These are phyloP conservation scores for Thamnidium elegans DNA, from an alignment of 192 early-diverging fungal species.

Conservation along the genomic window DNA sequence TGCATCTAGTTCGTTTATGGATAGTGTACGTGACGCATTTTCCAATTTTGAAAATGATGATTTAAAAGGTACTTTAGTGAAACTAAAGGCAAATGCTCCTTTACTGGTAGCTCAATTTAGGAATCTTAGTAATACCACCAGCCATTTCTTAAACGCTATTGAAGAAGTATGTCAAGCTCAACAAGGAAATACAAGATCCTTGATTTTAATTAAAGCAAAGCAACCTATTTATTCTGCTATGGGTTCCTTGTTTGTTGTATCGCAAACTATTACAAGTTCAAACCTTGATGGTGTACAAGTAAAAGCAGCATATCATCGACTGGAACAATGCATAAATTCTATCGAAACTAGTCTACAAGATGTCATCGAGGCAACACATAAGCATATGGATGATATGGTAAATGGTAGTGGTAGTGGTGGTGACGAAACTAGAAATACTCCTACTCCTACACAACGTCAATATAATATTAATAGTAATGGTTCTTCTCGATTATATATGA, in stretches of 20 bases:
- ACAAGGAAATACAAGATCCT: neutral
- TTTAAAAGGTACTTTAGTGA: neutral
- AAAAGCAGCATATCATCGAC: neutral
- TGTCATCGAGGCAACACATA: neutral
- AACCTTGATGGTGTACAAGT: constrained; percentile 4
- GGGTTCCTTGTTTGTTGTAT: constrained; percentile 29
- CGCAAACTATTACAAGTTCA: constrained; percentile 27
- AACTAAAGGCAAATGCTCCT: constrained; percentile 26
- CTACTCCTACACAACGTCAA: neutral
- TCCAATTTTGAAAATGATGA: neutral
- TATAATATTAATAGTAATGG: neutral
- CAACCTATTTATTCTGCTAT: constrained; percentile 30
- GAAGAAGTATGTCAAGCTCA: neutral
- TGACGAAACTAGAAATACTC: neutral
- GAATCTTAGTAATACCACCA: constrained; percentile 27
- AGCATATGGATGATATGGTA: neutral
- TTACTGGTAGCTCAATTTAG: constrained; percentile 39
- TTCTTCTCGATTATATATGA: no score
- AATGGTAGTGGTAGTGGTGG: neutral
- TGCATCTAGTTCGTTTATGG: constrained; percentile 15
- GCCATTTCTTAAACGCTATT: constrained; percentile 31
- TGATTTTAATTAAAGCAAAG: neutral
- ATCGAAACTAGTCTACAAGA: constrained; percentile 1
- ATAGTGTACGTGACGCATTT: constrained; percentile 8
- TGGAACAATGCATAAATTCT: neutral